Conservation (phyloP, 371 early-diverging fungal species). For the Mucor saturninus region DNA sequence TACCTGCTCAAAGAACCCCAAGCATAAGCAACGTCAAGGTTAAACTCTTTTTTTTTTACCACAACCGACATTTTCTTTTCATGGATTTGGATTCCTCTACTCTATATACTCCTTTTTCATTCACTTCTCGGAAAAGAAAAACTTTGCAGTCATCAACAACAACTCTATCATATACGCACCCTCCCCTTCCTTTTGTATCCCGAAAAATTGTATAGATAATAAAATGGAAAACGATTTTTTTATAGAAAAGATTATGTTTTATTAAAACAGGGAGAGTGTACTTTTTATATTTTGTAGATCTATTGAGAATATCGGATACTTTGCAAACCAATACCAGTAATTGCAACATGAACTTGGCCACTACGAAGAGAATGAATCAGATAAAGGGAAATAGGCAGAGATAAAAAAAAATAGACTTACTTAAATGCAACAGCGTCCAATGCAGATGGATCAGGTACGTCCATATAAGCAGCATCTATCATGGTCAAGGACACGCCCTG, state of each 20-base stretch:
- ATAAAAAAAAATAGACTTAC: conserved; percentile 25
- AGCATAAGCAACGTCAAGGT: conserved; percentile 88
- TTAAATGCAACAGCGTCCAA: conserved; percentile 46
- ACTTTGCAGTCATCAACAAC: too few relatives aligned
- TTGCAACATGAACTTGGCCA: conserved; percentile 39
- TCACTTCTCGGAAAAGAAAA: background rate
- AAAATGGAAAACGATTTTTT: background rate
- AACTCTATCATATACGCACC: too few relatives aligned
- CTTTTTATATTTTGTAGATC: background rate
- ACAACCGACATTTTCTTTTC: background rate
- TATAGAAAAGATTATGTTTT: background rate
- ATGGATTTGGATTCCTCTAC: background rate
- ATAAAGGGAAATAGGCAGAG: background rate
- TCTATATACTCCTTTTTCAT: background rate
- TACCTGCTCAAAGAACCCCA: conserved; percentile 78
- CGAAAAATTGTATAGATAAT: background rate
- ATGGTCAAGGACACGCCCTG: conserved; percentile 32
- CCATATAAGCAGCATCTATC: conserved; percentile 49
- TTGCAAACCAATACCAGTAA: conserved; percentile 61
- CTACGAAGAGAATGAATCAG: conserved; percentile 14
- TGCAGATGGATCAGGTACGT: conserved; percentile 68
- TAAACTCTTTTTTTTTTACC: background rate
- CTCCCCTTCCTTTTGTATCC: background rate
- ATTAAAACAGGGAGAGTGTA: background rate
- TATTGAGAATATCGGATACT: conserved; percentile 22